Conservation (phyloP, 148 eudicot species). For the Suaeda aralocaspica region DNA sequence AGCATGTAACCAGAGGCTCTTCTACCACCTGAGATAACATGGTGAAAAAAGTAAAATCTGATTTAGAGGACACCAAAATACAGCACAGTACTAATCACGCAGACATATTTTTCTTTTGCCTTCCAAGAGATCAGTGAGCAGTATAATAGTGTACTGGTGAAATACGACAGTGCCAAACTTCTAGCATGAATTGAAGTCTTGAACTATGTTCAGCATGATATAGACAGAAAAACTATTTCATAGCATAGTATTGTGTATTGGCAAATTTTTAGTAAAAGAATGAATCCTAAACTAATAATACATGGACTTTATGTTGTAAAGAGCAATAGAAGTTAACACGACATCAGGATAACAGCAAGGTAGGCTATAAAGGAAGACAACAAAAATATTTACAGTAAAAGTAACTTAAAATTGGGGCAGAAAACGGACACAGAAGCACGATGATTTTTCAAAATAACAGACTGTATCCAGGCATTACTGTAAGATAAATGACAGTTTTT, state of each 20-base stretch:
- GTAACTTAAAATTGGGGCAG: neutral
- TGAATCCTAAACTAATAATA: neutral
- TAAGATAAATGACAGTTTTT: neutral
- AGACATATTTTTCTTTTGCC: neutral
- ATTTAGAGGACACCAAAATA: neutral
- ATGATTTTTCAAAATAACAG: neutral
- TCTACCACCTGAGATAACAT: slow-evolving; percentile 65
- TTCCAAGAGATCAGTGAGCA: neutral
- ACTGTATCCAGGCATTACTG: neutral
- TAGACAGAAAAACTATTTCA: neutral
- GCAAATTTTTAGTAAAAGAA: neutral
- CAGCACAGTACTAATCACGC: neutral
- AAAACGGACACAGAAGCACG: neutral
- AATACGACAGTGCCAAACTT: neutral
- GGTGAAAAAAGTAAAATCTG: neutral
- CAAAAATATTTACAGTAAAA: neutral
- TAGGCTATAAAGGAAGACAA: neutral
- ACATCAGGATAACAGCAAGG: neutral
- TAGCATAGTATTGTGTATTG: no score
- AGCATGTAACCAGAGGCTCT: slow-evolving; percentile 96
- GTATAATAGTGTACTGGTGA: no score
- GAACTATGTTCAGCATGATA: neutral
- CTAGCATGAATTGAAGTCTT: neutral
- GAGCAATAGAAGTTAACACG: neutral
- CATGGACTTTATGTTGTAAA: neutral